Conservation (phyloP, 2,329 filamentous ascomycete genomes). For the Claviceps sp. region DNA sequence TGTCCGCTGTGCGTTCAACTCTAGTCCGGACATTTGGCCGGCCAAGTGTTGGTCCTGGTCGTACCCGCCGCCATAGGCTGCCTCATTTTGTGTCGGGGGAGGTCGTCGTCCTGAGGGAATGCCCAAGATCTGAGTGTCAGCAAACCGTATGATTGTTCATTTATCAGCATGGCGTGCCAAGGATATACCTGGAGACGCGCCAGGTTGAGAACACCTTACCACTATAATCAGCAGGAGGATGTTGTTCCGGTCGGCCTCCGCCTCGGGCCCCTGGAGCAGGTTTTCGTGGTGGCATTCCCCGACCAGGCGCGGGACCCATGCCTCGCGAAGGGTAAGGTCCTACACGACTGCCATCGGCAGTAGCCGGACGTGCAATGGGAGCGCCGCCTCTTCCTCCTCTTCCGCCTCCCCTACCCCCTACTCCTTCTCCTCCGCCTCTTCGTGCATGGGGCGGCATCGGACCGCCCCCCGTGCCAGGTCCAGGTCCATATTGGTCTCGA, state of each 20-base stretch:
- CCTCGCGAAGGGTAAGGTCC: slow-evolving; percentile 26
- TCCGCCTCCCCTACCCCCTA: not conserved
- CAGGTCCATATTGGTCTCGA: slow-evolving; percentile 26
- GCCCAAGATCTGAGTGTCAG: not conserved
- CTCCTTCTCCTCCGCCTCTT: slow-evolving; percentile 18
- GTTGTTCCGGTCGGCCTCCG: slow-evolving; percentile 3
- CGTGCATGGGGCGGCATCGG: slow-evolving; percentile 30
- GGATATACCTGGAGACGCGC: not conserved
- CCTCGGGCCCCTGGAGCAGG: not conserved
- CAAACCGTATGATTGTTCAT: not conserved
- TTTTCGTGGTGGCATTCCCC: slow-evolving; percentile 9
- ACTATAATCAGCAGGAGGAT: slow-evolving; percentile 2
- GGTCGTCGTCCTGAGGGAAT: slow-evolving; percentile 12
- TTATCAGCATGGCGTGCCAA: not conserved
- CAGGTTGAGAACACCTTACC: slow-evolving; percentile 2
- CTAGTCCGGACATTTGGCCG: slow-evolving; percentile 23
- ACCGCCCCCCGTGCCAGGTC: slow-evolving; percentile 26
- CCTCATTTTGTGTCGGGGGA: slow-evolving; percentile 8
- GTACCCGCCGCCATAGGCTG: slow-evolving; percentile 12
- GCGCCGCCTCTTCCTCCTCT: slow-evolving; percentile 21
- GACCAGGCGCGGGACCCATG: slow-evolving; percentile 16
- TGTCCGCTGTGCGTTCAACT: slow-evolving; percentile 17
- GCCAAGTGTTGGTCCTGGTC: slow-evolving; percentile 18
- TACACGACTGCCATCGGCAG: slow-evolving; percentile 22
- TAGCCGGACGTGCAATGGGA: slow-evolving; percentile 28